phyloP scores from a whole-genome alignment of 495 filamentous ascomycete genomes.

The Annulohypoxylon nitens region DNA sequence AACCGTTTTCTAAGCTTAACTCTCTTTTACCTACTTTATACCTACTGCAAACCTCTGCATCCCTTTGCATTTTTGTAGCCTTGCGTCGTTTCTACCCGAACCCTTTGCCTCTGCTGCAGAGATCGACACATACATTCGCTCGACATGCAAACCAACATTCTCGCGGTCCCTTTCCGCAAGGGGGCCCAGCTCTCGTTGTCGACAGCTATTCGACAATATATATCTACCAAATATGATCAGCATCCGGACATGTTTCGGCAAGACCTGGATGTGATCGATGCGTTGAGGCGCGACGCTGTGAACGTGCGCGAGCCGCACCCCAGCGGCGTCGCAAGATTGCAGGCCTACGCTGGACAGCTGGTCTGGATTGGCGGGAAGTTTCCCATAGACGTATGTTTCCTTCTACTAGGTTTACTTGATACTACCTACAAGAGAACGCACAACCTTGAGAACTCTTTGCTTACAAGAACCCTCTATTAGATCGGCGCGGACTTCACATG shows the following conservation, averaged over 20 bases:
- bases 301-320: slow-evolving; percentile 89
- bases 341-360: slow-evolving; percentile 90
- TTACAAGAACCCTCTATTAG: slow-evolving; percentile 61
- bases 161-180: slow-evolving; percentile 85
- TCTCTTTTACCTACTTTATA: neutral
- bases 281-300: slow-evolving; percentile 82
- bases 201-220: slow-evolving; percentile 91
- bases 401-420: slow-evolving; percentile 4
- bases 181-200: slow-evolving; percentile 82
- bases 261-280: slow-evolving; percentile 89
- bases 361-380: slow-evolving; percentile 97
- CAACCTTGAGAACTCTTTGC: slow-evolving; percentile 11
- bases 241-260: slow-evolving; percentile 97
- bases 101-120: neutral
- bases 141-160: slow-evolving; percentile 59
- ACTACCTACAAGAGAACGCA: neutral
- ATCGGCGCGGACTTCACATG: slow-evolving; percentile 96
- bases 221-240: slow-evolving; percentile 98
- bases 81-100: slow-evolving; percentile 2
- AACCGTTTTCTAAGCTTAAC: slow-evolving; percentile 1
- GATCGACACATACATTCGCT: neutral
- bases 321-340: slow-evolving; percentile 89
- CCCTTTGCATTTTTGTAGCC: neutral
- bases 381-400: slow-evolving; percentile 83
- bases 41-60: too few species aligned